Evolutionary conservation across 768 basidiomycete genomes (phyloP).

Genomic region (Hericium erinaceus): DNA sequence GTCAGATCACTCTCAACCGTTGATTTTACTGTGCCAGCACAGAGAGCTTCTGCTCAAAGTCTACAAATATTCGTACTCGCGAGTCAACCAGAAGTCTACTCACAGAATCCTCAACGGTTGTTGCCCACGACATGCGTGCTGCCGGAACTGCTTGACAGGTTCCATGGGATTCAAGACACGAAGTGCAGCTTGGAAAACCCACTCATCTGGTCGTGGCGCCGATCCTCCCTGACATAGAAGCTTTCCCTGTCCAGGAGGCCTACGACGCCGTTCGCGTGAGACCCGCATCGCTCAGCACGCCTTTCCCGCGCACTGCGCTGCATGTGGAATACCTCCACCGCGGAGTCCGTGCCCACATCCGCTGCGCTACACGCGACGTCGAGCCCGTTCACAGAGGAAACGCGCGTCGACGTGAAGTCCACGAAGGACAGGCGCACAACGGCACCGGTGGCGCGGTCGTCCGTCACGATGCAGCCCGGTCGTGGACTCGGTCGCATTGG

Average conservation of each 20-base stretch:
- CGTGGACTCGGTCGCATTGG: conserved; percentile 29
- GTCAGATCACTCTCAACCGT: too few species aligned
- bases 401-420: conserved; percentile 25
- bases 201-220: conserved; percentile 45
- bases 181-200: conserved; percentile 12
- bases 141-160: neutral
- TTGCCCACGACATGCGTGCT: conserved; percentile 33
- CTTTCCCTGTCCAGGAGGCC: conserved; percentile 54
- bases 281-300: conserved; percentile 38
- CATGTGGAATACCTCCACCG: conserved; percentile 61
- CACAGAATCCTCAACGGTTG: conserved; percentile 24
- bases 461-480: conserved; percentile 52
- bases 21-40: too few species aligned
- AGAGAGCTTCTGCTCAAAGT: too few species aligned
- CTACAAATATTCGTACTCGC: too few species aligned
- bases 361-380: conserved; percentile 48
- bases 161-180: too few species aligned
- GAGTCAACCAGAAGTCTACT: too few species aligned
- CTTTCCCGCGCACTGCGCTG: conserved; percentile 28
- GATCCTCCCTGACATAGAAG: conserved; percentile 68
- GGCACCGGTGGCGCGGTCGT: conserved; percentile 36
- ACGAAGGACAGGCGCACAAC: conserved; percentile 32
- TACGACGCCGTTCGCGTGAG: conserved; percentile 62
- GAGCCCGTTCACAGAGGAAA: conserved; percentile 56
- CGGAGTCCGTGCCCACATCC: conserved; percentile 58